These are phyloP conservation scores for Aspergillus udagawae DNA, from an alignment of 2,329 filamentous ascomycete genomes.

Conservation along the genomic window DNA sequence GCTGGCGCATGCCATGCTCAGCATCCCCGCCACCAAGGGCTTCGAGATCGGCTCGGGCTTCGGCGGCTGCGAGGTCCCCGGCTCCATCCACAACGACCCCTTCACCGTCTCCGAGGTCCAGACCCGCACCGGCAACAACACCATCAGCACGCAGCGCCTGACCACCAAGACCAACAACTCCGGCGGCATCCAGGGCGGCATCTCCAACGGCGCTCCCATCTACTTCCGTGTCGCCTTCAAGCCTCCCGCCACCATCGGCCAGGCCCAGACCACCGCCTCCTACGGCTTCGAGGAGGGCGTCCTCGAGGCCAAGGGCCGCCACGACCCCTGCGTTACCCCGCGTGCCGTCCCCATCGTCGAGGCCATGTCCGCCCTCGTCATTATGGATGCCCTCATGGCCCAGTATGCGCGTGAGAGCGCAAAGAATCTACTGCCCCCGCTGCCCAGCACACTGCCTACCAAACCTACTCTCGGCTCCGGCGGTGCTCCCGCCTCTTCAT, in stretches of 20 bases:
- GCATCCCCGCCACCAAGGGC: constrained; percentile 89
- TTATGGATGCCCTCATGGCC: constrained; percentile 82
- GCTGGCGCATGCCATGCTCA: constrained; percentile 90
- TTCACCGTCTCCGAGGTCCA: constrained; percentile 58
- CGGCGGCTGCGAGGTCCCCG: constrained; percentile 76
- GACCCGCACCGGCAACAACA: constrained; percentile 14
- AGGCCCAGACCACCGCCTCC: constrained; percentile 76
- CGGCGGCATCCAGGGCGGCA: constrained; percentile 91
- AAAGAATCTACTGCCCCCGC: constrained; percentile 44
- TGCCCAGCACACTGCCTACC: constrained; percentile 34
- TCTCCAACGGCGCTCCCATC: constrained; percentile 87
- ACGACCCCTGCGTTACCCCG: constrained; percentile 90
- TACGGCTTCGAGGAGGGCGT: constrained; percentile 74
- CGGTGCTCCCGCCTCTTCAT: not conserved
- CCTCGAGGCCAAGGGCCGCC: constrained; percentile 85
- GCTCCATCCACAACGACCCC: constrained; percentile 87
- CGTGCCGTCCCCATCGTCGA: constrained; percentile 71
- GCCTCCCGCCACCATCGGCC: constrained; percentile 86
- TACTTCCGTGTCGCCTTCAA: constrained; percentile 97
- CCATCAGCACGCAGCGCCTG: constrained; percentile 51
- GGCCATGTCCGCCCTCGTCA: constrained; percentile 80
- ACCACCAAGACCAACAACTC: constrained; percentile 92
- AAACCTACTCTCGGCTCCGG: constrained; percentile 19
- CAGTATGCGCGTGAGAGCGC: constrained; percentile 63
- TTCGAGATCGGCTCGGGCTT: constrained; percentile 97